Evolutionary conservation across 1,284 basidiomycete species (phyloP).

Genomic region (Microbotryum saponariae): DNA sequence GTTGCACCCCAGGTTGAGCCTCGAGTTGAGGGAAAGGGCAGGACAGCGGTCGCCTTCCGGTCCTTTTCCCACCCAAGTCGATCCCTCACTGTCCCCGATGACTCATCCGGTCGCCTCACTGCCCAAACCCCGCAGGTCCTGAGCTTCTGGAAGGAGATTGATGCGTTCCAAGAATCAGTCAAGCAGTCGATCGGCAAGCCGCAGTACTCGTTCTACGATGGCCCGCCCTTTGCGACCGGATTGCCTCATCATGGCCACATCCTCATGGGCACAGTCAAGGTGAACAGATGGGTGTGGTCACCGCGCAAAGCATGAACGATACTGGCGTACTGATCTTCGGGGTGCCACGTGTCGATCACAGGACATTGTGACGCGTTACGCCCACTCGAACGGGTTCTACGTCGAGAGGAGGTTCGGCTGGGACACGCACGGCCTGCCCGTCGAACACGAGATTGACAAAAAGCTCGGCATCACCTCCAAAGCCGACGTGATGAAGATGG

Average conservation of each 20-base stretch:
- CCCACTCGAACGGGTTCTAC: slow-evolving; percentile 85
- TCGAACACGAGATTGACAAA: slow-evolving; percentile 99
- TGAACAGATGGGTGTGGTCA: slow-evolving; percentile 40
- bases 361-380: slow-evolving; percentile 44
- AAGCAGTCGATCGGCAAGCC: slow-evolving; percentile 85
- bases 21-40: no score
- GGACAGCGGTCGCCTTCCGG: not conserved
- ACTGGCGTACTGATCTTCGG: not conserved
- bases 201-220: slow-evolving; percentile 92
- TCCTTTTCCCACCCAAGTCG: not conserved
- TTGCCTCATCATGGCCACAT: slow-evolving; percentile 64
- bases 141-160: slow-evolving; percentile 88
- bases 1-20: not conserved
- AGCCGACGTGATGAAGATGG: slow-evolving; percentile 90
- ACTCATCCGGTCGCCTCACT: not conserved
- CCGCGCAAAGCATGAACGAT: not conserved
- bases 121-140: slow-evolving; percentile 56
- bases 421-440: slow-evolving; percentile 98
- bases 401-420: slow-evolving; percentile 95
- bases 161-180: slow-evolving; percentile 91
- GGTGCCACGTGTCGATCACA: not conserved
- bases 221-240: slow-evolving; percentile 95
- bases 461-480: slow-evolving; percentile 84
- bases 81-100: not conserved
- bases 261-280: slow-evolving; percentile 75